phyloP scores from a whole-genome alignment of 805 yeast genomes.

The Lipomyces chichibuensis region DNA sequence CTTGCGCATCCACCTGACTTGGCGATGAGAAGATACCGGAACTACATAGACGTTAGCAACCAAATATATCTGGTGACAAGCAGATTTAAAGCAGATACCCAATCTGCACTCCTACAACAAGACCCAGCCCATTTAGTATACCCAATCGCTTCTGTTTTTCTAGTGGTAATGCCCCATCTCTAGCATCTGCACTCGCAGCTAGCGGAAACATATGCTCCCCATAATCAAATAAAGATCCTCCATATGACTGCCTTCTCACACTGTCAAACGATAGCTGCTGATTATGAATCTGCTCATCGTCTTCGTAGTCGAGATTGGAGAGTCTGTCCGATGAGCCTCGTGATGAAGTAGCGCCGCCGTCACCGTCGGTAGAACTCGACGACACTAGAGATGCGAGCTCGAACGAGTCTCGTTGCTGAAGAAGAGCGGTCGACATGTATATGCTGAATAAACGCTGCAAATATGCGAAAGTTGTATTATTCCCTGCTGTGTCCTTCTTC shows the following conservation, averaged over 20 bases:
- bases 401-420: constrained; percentile 38
- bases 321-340: constrained; percentile 31
- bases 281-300: constrained; percentile 19
- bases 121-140: constrained; percentile 44
- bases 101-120: constrained; percentile 50
- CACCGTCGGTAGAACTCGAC: constrained; percentile 26
- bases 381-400: constrained; percentile 45
- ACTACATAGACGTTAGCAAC: constrained; percentile 3
- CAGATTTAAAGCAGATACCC: constrained; percentile 37
- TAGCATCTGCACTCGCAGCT: constrained; percentile 37
- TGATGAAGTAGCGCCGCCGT: constrained; percentile 24
- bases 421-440: neutral
- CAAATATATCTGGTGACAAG: neutral
- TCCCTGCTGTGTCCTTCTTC: neutral
- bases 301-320: constrained; percentile 36
- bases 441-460: neutral
- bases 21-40: constrained; percentile 52
- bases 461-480: neutral
- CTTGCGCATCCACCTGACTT: constrained; percentile 45
- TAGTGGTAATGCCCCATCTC: constrained; percentile 35
- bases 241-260: constrained; percentile 10
- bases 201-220: constrained; percentile 40
- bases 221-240: constrained; percentile 38
- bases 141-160: constrained; percentile 38
- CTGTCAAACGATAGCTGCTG: constrained; percentile 26